phyloP scores from a whole-genome alignment of 2,329 filamentous ascomycete genomes.

The Alternaria angustiovoidea region DNA sequence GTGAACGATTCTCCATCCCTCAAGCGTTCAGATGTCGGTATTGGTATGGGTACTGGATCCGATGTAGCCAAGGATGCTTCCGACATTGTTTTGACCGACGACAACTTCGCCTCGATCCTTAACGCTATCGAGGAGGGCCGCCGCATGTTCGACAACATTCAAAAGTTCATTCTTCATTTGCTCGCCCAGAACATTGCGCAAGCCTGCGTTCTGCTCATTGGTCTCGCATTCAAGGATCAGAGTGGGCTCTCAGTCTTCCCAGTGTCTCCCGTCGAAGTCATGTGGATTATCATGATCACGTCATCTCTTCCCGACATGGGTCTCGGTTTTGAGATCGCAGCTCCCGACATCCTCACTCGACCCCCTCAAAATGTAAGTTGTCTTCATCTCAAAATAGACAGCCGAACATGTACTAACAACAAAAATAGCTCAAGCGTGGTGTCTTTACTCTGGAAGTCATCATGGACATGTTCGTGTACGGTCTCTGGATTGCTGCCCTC shows the following conservation, averaged over 20 bases:
- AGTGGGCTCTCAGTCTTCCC: conserved; percentile 48
- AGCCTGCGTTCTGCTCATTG: conserved; percentile 45
- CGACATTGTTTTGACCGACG: conserved; percentile 56
- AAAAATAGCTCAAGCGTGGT: conserved; percentile 31
- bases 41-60: conserved; percentile 56
- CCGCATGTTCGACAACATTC: conserved; percentile 57
- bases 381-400: background rate
- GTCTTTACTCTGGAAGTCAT: conserved; percentile 49
- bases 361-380: conserved; percentile 20
- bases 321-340: conserved; percentile 46
- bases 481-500: conserved; percentile 45
- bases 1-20: conserved; percentile 58
- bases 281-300: conserved; percentile 53
- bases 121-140: conserved; percentile 57
- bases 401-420: conserved; percentile 19
- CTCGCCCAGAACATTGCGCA: conserved; percentile 47
- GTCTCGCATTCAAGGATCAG: conserved; percentile 46
- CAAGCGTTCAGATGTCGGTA: conserved; percentile 56
- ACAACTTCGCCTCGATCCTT: conserved; percentile 57
- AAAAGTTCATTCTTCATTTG: conserved; percentile 51
- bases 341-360: conserved; percentile 42
- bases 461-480: conserved; percentile 48
- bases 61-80: conserved; percentile 57
- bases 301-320: conserved; percentile 48
- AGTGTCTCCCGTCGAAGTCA: conserved; percentile 48